A percentile compares a stretch with the other conserved stretches of the same genome.
Evolutionary conservation across 2,329 filamentous ascomycete genomes (phyloP).

Genomic region (Graphium sp.): DNA sequence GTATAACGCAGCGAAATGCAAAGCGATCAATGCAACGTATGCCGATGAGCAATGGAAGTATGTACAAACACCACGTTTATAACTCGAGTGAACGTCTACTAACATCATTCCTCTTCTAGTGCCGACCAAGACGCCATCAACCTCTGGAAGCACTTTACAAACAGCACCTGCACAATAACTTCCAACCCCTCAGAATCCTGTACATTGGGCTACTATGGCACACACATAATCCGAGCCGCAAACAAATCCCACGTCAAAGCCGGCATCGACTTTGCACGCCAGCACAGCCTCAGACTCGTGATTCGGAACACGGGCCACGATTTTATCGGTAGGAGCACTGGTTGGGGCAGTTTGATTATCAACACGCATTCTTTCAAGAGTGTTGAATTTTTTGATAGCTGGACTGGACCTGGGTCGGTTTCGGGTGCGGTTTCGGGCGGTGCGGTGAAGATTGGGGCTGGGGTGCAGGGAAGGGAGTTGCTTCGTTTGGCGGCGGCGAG

Average conservation of each 20-base stretch:
- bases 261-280: slow-evolving; percentile 13
- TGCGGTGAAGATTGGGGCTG: slow-evolving; percentile 34
- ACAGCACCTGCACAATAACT: slow-evolving; percentile 20
- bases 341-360: slow-evolving; percentile 37
- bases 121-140: slow-evolving; percentile 13
- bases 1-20: slow-evolving; percentile 17
- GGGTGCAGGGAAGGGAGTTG: slow-evolving; percentile 28
- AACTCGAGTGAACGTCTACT: slow-evolving; percentile 5
- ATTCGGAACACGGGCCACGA: slow-evolving; percentile 42
- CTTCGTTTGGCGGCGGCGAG: slow-evolving; percentile 21
- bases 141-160: slow-evolving; percentile 24
- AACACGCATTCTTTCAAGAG: slow-evolving; percentile 39
- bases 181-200: slow-evolving; percentile 14
- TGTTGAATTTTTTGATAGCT: slow-evolving; percentile 22
- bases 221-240: slow-evolving; percentile 13
- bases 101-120: slow-evolving; percentile 7
- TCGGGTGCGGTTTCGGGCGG: slow-evolving; percentile 28
- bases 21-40: slow-evolving; percentile 13
- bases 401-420: slow-evolving; percentile 24
- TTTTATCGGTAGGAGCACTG: slow-evolving; percentile 41
- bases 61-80: slow-evolving; percentile 7
- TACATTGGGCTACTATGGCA: slow-evolving; percentile 19
- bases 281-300: slow-evolving; percentile 31
- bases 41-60: slow-evolving; percentile 18
- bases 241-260: slow-evolving; percentile 11